phyloP scores from a whole-genome alignment of 176 grass and related monocot genomes.

The Oryza glumipatula region DNA sequence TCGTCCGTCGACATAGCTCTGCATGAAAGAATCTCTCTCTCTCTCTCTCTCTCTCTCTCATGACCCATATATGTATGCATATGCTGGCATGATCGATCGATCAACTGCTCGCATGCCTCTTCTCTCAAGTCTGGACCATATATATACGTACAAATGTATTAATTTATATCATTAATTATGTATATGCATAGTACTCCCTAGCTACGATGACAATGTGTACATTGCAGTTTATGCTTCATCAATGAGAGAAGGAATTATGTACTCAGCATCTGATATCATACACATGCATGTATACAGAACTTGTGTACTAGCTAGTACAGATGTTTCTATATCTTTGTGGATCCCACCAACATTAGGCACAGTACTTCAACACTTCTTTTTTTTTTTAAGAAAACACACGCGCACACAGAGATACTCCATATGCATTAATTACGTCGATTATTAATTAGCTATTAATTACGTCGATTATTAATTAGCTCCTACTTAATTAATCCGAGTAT shows the following conservation, averaged over 20 bases:
- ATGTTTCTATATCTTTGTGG: neutral
- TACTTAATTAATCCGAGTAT: neutral
- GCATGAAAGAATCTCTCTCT: neutral
- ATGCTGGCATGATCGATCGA: neutral
- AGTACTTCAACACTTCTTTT: neutral
- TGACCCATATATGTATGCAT: too few relatives aligned
- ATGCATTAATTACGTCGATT: too few relatives aligned
- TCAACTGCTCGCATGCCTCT: neutral
- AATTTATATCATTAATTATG: neutral
- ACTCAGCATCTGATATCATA: neutral
- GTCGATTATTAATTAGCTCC: neutral
- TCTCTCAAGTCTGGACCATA: neutral
- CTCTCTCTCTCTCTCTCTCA: neutral
- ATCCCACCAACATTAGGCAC: neutral
- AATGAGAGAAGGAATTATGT: neutral
- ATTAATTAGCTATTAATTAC: too few relatives aligned
- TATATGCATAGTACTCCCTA: neutral
- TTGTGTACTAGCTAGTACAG: neutral
- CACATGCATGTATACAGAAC: neutral
- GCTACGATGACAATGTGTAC: neutral
- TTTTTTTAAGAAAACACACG: neutral
- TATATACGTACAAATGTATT: neutral
- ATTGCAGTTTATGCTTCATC: neutral
- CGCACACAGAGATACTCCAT: too few relatives aligned
- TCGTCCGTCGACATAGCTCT: neutral